Conservation (phyloP, 2,329 filamentous ascomycete genomes). For the Colletotrichum sidae region DNA sequence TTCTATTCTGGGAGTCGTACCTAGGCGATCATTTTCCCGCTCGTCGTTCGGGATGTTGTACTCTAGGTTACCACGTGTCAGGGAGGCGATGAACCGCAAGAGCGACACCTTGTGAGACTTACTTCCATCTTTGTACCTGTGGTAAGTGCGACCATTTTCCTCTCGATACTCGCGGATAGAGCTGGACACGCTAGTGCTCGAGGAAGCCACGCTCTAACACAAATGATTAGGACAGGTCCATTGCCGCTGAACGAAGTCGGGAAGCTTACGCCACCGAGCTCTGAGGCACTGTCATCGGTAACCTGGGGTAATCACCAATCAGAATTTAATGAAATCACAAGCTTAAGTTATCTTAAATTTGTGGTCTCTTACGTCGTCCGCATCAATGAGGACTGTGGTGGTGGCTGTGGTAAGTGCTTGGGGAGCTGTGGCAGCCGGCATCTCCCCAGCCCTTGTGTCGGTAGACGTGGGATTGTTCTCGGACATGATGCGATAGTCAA, state of each 20-base stretch:
- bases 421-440: background rate
- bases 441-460: background rate
- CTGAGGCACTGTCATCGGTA: background rate
- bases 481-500: background rate
- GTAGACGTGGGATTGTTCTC: background rate
- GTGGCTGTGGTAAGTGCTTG: background rate
- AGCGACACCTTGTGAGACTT: background rate
- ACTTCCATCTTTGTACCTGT: slow-evolving; percentile 28
- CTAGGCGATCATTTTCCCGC: slow-evolving; percentile 18
- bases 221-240: background rate
- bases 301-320: background rate
- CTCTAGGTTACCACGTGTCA: background rate
- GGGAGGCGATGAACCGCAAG: background rate
- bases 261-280: background rate
- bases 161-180: slow-evolving; percentile 42
- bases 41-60: slow-evolving; percentile 32
- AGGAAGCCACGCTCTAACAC: background rate
- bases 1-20: slow-evolving; percentile 33
- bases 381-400: background rate
- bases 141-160: slow-evolving; percentile 19
- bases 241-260: background rate
- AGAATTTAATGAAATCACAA: background rate
- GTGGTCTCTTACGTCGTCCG: background rate
- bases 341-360: background rate
- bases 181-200: slow-evolving; percentile 43